Evolutionary conservation across 345 rosid genomes (phyloP).

Genomic region (Lepidium didymum): DNA sequence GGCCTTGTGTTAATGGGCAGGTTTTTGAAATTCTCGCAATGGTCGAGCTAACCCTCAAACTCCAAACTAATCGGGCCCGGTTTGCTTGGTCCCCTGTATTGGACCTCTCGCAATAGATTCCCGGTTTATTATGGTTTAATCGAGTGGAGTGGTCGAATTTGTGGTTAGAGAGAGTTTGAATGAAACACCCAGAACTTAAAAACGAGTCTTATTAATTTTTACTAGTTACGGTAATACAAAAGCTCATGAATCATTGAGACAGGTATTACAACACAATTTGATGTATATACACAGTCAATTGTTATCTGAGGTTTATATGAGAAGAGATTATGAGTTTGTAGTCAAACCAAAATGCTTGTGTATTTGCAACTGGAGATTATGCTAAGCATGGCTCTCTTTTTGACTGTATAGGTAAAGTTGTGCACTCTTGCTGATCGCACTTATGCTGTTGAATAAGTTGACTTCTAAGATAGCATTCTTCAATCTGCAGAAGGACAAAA

Average conservation of each 20-base stretch:
- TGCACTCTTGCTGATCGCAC: not conserved
- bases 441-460: conserved; percentile 52
- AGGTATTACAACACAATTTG: conserved; percentile 1
- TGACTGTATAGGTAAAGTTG: not conserved
- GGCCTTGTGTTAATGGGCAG: conserved; percentile 1
- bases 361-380: not conserved
- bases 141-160: not conserved
- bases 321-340: not conserved
- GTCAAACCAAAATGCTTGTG: not conserved
- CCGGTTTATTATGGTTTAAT: conserved; percentile 1
- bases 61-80: not conserved
- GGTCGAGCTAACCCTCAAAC: not conserved
- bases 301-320: not conserved
- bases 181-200: not conserved
- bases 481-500: conserved; percentile 40
- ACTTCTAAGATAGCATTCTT: conserved; percentile 60
- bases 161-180: not conserved
- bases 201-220: not conserved
- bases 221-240: not conserved
- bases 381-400: not conserved
- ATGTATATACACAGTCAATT: not conserved
- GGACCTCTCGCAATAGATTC: not conserved
- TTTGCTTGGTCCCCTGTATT: not conserved
- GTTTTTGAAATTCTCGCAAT: not conserved
- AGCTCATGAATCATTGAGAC: not conserved